Evolutionary conservation across 768 basidiomycete species (phyloP), one percentile per base, ranked within the genome.

Genomic region (Calocera cornea): DNA sequence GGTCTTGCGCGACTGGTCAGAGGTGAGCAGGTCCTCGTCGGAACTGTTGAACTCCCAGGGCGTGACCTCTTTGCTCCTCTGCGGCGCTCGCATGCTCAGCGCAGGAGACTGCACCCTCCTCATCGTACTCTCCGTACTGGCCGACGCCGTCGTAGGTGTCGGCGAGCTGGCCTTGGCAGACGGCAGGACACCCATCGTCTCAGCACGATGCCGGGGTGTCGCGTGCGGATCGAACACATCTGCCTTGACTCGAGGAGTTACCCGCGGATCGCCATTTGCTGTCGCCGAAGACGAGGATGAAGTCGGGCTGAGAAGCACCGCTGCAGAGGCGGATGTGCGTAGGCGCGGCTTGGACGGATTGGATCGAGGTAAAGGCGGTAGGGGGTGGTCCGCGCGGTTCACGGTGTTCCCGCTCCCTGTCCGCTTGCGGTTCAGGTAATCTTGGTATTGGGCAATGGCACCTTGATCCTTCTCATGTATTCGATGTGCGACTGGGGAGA

Each of bases 381-480:
- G 54, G 14, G 54, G 54, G 22, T 60, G 54, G 2, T 22, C 31
- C 10, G 54, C 44, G 19, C 24, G 54, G 7, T 14, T 14, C 14
- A 60, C 31, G 2, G 31, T 29, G 31, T 60, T 60, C 54, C 54
- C 54, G 41, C 72, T 72, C 64, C 88, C 90, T 73, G 90, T 92
- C 67, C 91, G 84, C 78, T 89, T 89, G 67, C 91, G 83, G 69
- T 83, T 81, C 74, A 90, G 80, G 54, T 60, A 60, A 5, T 60
- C 54, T 22, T 60, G 54, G 74, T 91, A 93, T 72, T 91, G 89
- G 75, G 91, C 90, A 81, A 89, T 90, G 40, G 91, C 92, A 74
- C 88, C 88, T 22, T 90, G 90, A 74, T 93, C 91, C 67, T 86
- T 82, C 77, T 91, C 88, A 71, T 86, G 84, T 81, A 93, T 87